Conservation (phyloP, 352 stramenopile genomes). For the Phytopythium boreale region DNA sequence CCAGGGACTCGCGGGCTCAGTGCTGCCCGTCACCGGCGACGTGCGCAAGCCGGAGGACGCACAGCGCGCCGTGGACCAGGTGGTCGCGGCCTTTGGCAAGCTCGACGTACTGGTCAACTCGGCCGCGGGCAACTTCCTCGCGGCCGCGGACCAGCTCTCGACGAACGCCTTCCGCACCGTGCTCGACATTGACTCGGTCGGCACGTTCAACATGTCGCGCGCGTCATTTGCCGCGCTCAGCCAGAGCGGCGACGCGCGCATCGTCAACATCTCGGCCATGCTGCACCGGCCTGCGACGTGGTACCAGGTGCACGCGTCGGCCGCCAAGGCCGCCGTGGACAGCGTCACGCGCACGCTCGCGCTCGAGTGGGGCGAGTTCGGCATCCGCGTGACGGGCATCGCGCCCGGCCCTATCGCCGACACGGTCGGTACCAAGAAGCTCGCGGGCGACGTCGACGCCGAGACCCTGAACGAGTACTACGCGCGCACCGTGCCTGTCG, state of each 20-base stretch:
- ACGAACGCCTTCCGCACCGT: constrained; percentile 96
- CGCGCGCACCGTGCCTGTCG: constrained; percentile 52
- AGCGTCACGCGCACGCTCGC: constrained; percentile 92
- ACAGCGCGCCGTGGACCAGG: constrained; percentile 67
- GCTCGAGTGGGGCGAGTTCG: constrained; percentile 95
- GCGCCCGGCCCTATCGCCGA: constrained; percentile 94
- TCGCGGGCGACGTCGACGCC: constrained; percentile 59
- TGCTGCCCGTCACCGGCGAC: constrained; percentile 63
- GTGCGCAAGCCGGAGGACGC: constrained; percentile 87
- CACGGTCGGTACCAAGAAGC: constrained; percentile 93
- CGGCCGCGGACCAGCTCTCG: constrained; percentile 79
- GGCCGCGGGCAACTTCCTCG: constrained; percentile 94
- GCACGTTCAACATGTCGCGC: constrained; percentile 95
- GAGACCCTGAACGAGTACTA: constrained; percentile 49
- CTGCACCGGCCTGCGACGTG: constrained; percentile 90
- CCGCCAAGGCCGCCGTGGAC: constrained; percentile 95
- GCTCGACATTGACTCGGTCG: constrained; percentile 95
- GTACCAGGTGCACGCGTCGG: constrained; percentile 95
- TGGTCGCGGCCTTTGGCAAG: constrained; percentile 76
- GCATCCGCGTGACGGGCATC: constrained; percentile 93
- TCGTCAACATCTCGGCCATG: constrained; percentile 96
- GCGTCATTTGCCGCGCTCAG: constrained; percentile 85
- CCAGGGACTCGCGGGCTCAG: constrained; percentile 34
- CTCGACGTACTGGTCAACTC: constrained; percentile 94
- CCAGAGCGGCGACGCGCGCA: constrained; percentile 60